Base-by-base conservation (phyloP, 2,329 filamentous ascomycete genomes). In the Cytospora piceicola region DNA sequence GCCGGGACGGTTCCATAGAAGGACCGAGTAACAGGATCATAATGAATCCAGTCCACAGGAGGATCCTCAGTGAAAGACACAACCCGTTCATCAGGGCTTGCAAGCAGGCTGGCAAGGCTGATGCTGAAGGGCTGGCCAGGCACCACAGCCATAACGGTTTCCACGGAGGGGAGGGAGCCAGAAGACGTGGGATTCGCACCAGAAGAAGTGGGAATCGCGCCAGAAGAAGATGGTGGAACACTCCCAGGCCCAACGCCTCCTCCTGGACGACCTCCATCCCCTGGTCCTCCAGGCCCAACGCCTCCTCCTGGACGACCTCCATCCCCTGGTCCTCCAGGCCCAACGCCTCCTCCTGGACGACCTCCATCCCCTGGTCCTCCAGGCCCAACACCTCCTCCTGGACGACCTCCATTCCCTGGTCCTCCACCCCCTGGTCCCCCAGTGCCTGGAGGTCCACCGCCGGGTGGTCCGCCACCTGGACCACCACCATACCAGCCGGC, bases 11-110 rank as follows among this genome's bases (percentile, higher is more conserved):
- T 17, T 4, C 60, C 60, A 46, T 51, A 63, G 29, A 63, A 63
- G 15, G 60, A 57, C 27, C 42, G 30, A 49, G 60, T 63, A 20
- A 63, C 60, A 14, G 60, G 60, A n/a, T 63, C 60, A 51, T 63
- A 63, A 36, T 36, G 49, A 27, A 63, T 2, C 15, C n/a, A 63
- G 42, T 27, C 52, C 39, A 51, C 39, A 2, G 14, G 24, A 34
- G 53, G 53, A 39, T 63, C 39, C 30, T 53, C 56, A 7, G 39
- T 63, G 39, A 63, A 63, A 32, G 39, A 17, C 17, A 39, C 39
- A n/a, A 63, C n/a, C 36, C 57, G 60, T 9, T 57, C 53, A 22
- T 54, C 53, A 3, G 34, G 27, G 27, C 29, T 29, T 53, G 39
- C 24, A 39, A 63, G 20, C 39, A 6, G 36, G 20, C 29, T 0